Base-by-base conservation (phyloP, 1,284 basidiomycete species). In the Sanghuangporus sanghuang region DNA sequence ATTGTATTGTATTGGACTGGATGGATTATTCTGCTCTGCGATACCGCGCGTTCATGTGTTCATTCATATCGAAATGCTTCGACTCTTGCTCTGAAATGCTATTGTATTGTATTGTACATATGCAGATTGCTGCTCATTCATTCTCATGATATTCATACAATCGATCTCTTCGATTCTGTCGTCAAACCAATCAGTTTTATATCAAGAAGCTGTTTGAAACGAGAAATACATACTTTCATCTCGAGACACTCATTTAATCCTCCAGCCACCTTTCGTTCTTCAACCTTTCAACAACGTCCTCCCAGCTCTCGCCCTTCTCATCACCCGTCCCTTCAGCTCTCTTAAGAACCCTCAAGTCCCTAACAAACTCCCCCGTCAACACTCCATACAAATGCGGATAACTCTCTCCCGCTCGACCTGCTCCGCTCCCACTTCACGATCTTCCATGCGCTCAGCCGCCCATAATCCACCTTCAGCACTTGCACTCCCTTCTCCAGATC, bases 401-500 rank as follows among this genome's bases (percentile, higher is more conserved):
- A 4, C 52, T 18, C 11, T 62, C 65, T n/a, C 14, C 67, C 67
- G n/a, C 56, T 57, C 7, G 16, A n/a, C 40, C 64, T 64, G 42
- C 59, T 52, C 44, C 18, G n/a, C 40, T 67, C 67, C 67, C 67
- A 67, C 32, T 66, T 61, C 40, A 63, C 62, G 3, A 40, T 58
- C 59, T 66, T 64, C 57, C 49, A 67, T 36, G 27, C 48, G 32
- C 44, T 55, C 56, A 64, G 32, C 21, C 59, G 53, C 23, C 23
- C 27, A 52, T 58, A 68, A 58, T 69, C 67, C 56, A 70, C 64
- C 53, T 67, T 66, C 32, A 70, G 53, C 23, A 70, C 59, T 48
- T 66, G 66, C 27, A 69, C 68, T 23, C 56, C 62, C 36, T 65
- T 60, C 44, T 52, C 65, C 36, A 68, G 69, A 32, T 52, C 63